Conservation (phyloP, 2,329 filamentous ascomycete genomes). For the Aspergillus niger region DNA sequence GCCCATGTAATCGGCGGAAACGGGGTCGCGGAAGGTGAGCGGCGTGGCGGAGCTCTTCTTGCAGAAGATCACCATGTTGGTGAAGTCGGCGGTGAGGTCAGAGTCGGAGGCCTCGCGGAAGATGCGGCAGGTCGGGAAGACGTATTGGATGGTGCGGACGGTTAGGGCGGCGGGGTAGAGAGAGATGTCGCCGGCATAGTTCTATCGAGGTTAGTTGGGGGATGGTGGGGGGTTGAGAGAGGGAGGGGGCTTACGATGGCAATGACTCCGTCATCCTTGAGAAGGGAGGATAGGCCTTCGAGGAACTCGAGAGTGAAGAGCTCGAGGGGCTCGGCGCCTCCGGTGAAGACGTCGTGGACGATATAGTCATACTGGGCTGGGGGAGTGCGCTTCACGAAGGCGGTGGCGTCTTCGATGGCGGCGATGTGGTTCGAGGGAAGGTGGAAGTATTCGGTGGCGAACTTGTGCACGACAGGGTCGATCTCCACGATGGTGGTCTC, state of each 20-base stretch:
- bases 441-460: conserved; percentile 79
- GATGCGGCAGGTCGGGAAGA: conserved; percentile 88
- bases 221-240: background rate
- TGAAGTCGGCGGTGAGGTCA: conserved; percentile 69
- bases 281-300: conserved; percentile 65
- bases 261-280: conserved; percentile 78
- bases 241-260: conserved; percentile 68
- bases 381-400: conserved; percentile 59
- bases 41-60: conserved; percentile 58
- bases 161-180: conserved; percentile 76
- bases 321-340: conserved; percentile 83
- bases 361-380: conserved; percentile 77
- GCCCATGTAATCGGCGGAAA: conserved; percentile 66
- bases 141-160: conserved; percentile 75
- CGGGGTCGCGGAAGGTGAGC: conserved; percentile 68
- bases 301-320: conserved; percentile 90
- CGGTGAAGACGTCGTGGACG: conserved; percentile 96
- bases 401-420: conserved; percentile 79
- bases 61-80: conserved; percentile 97
- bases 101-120: conserved; percentile 74
- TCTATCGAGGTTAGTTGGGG: conserved; percentile 53
- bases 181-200: conserved; percentile 88
- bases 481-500: conserved; percentile 94
- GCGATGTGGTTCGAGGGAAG: conserved; percentile 75
- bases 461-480: conserved; percentile 83